phyloP scores from a whole-genome alignment of 352 stramenopile genomes.

The Phytophthora megakarya region DNA sequence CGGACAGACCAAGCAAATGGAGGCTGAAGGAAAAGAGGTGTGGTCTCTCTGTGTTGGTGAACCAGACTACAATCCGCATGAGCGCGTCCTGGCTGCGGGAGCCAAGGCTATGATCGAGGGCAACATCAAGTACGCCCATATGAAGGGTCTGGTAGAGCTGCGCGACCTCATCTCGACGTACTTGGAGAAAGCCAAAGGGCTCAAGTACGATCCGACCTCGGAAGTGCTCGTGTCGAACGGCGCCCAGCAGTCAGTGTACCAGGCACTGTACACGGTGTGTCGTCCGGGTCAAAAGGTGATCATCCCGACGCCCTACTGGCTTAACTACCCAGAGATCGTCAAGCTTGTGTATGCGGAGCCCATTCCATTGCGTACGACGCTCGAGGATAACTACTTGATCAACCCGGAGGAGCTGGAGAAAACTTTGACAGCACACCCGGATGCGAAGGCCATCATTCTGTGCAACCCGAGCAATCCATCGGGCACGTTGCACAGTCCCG shows the following conservation, averaged over 20 bases:
- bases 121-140: slow-evolving; percentile 95
- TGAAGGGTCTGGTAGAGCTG: slow-evolving; percentile 90
- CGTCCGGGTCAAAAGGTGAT: slow-evolving; percentile 93
- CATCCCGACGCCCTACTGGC: slow-evolving; percentile 96
- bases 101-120: slow-evolving; percentile 65
- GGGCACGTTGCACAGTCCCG: slow-evolving; percentile 73
- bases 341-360: slow-evolving; percentile 87
- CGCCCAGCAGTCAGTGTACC: slow-evolving; percentile 94
- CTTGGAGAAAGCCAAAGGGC: slow-evolving; percentile 87
- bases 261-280: slow-evolving; percentile 90
- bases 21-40: slow-evolving; percentile 92
- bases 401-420: slow-evolving; percentile 79
- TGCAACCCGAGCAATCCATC: slow-evolving; percentile 96
- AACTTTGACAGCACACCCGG: slow-evolving; percentile 69
- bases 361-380: slow-evolving; percentile 89
- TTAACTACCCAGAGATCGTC: slow-evolving; percentile 96
- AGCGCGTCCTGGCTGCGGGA: slow-evolving; percentile 89
- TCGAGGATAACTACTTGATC: slow-evolving; percentile 56
- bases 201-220: slow-evolving; percentile 86
- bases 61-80: slow-evolving; percentile 93
- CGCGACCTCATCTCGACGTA: slow-evolving; percentile 90
- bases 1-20: slow-evolving; percentile 94
- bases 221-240: slow-evolving; percentile 97
- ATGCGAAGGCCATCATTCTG: slow-evolving; percentile 92
- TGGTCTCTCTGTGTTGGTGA: slow-evolving; percentile 95